Conservation (phyloP, 345 rosid species). For the Gossypium australe region DNA sequence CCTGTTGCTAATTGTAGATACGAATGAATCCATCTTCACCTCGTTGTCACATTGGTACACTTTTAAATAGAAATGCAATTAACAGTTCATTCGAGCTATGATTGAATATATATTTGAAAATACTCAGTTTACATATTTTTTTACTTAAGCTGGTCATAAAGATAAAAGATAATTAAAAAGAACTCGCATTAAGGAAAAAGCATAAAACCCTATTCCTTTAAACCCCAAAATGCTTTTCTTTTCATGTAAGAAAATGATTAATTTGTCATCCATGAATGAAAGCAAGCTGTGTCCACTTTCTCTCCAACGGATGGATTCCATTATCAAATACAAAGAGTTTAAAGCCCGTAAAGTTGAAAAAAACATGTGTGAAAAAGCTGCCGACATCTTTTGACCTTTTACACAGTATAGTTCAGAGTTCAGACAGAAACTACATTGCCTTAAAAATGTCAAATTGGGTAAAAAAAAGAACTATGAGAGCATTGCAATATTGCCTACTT, state of each 20-base stretch:
- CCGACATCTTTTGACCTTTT: neutral
- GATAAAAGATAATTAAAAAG: no score
- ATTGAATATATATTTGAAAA: no score
- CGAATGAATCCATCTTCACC: no score
- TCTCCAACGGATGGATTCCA: neutral
- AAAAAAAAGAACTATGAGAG: neutral
- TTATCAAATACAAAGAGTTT: neutral
- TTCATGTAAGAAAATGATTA: neutral
- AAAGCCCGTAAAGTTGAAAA: neutral
- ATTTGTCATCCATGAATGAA: neutral
- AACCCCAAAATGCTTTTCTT: neutral
- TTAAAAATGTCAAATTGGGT: neutral
- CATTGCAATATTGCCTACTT: neutral
- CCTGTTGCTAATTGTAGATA: no score
- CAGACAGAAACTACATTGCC: neutral
- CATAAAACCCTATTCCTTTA: neutral
- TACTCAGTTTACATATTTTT: no score
- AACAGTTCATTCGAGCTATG: no score
- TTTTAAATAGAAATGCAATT: no score
- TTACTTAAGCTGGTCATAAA: no score
- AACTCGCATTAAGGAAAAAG: slow-evolving; percentile 1
- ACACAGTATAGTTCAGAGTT: neutral
- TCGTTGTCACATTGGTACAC: no score
- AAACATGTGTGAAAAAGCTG: neutral
- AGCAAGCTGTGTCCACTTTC: slow-evolving; percentile 3